phyloP scores from a whole-genome alignment of 441 rosid species.

The Erodium chrysanthum region DNA sequence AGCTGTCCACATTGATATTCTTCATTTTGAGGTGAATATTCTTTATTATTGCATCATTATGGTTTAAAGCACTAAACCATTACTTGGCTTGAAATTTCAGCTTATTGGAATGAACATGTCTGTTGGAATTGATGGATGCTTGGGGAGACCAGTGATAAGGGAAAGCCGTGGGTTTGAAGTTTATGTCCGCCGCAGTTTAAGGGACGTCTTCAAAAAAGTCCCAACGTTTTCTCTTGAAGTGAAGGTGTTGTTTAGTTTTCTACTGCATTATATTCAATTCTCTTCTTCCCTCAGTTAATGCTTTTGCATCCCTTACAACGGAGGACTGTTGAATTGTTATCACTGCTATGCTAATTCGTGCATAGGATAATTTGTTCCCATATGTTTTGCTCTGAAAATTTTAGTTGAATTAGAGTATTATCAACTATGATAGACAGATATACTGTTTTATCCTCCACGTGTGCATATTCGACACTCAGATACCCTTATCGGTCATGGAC shows the following conservation, averaged over 20 bases:
- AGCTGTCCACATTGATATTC: slow-evolving; percentile 90
- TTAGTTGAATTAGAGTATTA: background rate
- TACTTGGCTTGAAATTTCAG: slow-evolving; percentile 34
- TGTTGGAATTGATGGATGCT: slow-evolving; percentile 70
- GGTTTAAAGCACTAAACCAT: slow-evolving; percentile 16
- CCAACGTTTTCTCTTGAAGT: slow-evolving; percentile 88
- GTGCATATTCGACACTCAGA: background rate
- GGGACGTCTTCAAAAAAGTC: slow-evolving; percentile 92
- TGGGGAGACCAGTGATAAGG: slow-evolving; percentile 85
- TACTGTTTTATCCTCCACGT: background rate
- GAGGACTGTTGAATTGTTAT: background rate
- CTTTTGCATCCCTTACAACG: background rate
- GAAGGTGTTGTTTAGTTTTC: slow-evolving; percentile 42
- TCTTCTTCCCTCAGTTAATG: background rate
- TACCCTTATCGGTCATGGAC: background rate
- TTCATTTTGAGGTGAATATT: slow-evolving; percentile 76
- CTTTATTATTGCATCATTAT: slow-evolving; percentile 15
- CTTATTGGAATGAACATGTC: slow-evolving; percentile 92
- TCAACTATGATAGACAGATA: background rate
- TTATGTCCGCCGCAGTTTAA: slow-evolving; percentile 80
- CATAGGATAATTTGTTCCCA: background rate
- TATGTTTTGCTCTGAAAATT: background rate
- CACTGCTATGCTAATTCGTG: background rate
- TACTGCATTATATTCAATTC: background rate
- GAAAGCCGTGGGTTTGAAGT: slow-evolving; percentile 85